phyloP scores from a whole-genome alignment of 495 filamentous ascomycete species.

The Aspergillus incahuasiensis region DNA sequence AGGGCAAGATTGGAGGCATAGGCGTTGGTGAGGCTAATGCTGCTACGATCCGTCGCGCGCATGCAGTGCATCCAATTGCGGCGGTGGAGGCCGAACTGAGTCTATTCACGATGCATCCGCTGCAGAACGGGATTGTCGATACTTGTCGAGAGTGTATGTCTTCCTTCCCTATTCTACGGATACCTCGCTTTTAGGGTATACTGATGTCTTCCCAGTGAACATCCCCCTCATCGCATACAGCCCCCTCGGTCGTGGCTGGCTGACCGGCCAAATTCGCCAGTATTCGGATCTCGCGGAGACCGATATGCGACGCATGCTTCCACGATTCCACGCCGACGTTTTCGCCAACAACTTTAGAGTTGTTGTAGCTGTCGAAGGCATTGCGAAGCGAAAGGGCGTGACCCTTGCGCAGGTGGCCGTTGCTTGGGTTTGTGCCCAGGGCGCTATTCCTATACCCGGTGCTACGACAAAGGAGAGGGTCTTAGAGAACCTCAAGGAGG shows the following conservation, averaged over 20 bases:
- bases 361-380: conserved; percentile 51
- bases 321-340: conserved; percentile 61
- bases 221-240: conserved; percentile 60
- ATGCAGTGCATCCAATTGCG: conserved; percentile 53
- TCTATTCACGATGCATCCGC: conserved; percentile 52
- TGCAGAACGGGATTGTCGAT: conserved; percentile 60
- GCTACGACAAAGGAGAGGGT: conserved; percentile 1
- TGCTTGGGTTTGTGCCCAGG: conserved; percentile 53
- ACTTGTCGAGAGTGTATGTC: conserved; percentile 48
- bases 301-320: conserved; percentile 40
- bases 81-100: conserved; percentile 67
- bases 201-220: no score
- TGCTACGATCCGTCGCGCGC: conserved; percentile 60
- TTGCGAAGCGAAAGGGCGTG: conserved; percentile 61
- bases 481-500: neutral
- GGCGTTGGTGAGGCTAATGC: conserved; percentile 59
- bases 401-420: conserved; percentile 68
- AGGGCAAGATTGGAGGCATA: conserved; percentile 54
- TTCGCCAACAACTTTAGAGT: conserved; percentile 65
- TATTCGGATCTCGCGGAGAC: conserved; percentile 53
- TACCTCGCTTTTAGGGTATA: no score
- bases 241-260: conserved; percentile 41
- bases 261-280: conserved; percentile 56
- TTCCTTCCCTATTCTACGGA: neutral
- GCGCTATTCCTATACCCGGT: neutral